Conservation (phyloP, 176 grass and related monocot species). For the Carex parvula region DNA sequence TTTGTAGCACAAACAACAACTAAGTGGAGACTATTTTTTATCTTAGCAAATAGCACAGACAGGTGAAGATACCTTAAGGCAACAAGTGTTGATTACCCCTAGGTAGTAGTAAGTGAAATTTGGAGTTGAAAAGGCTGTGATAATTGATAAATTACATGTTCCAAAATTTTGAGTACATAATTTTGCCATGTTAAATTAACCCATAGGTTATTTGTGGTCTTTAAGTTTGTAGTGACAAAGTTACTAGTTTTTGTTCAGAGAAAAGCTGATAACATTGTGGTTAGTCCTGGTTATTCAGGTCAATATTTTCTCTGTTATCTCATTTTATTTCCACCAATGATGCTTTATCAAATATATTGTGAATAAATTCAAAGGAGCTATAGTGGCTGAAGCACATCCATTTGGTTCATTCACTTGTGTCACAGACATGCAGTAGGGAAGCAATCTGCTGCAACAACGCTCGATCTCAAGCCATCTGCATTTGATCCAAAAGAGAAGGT, state of each 20-base stretch:
- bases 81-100: neutral
- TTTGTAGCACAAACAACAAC: neutral
- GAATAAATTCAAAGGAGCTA: neutral
- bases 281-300: neutral
- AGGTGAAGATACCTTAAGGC: neutral
- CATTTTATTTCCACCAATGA: neutral
- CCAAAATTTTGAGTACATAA: neutral
- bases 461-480: conserved; percentile 72
- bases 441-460: conserved; percentile 41
- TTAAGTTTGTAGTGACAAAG: neutral
- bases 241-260: neutral
- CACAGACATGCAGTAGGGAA: conserved; percentile 72
- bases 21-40: neutral
- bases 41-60: neutral
- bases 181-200: neutral
- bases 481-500: conserved; percentile 93
- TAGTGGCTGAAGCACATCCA: neutral
- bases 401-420: conserved; percentile 3
- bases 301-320: neutral
- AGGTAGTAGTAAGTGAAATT: neutral
- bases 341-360: neutral
- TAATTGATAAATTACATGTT: neutral
- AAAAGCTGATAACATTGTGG: neutral
- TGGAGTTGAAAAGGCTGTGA: neutral
- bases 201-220: neutral